phyloP scores from a whole-genome alignment of 257 asterid genomes.

The Perilla frutescens region DNA sequence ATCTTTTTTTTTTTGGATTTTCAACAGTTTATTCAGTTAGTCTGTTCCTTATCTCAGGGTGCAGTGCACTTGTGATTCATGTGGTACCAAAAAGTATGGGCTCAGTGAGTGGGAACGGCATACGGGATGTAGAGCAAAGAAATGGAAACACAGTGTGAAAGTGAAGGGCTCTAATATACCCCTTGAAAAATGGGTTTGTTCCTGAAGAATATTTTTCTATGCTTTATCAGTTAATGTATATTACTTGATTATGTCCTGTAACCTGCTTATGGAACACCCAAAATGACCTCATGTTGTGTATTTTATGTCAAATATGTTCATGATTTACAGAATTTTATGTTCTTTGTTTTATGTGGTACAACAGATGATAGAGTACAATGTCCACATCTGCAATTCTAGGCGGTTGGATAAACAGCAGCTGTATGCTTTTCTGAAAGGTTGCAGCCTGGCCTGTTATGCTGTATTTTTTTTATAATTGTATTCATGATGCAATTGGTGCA shows the following conservation, averaged over 20 bases:
- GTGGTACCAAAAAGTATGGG: slow-evolving; percentile 72
- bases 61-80: slow-evolving; percentile 85
- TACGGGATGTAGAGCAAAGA: slow-evolving; percentile 96
- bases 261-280: background rate
- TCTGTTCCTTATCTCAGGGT: slow-evolving; percentile 63
- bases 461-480: slow-evolving; percentile 2
- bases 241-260: background rate
- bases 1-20: slow-evolving; percentile 11
- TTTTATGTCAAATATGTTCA: background rate
- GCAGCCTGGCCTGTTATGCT: slow-evolving; percentile 32
- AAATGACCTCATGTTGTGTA: slow-evolving; percentile 20
- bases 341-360: slow-evolving; percentile 47
- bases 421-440: slow-evolving; percentile 72
- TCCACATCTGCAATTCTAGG: slow-evolving; percentile 44
- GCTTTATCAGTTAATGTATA: slow-evolving; percentile 18
- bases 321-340: slow-evolving; percentile 13
- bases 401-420: slow-evolving; percentile 74
- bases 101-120: slow-evolving; percentile 96
- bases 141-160: slow-evolving; percentile 96
- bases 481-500: slow-evolving; percentile 23
- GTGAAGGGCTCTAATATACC: slow-evolving; percentile 67
- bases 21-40: slow-evolving; percentile 13
- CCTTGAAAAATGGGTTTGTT: slow-evolving; percentile 90
- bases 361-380: slow-evolving; percentile 73
- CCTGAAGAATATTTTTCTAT: slow-evolving; percentile 24